These are phyloP conservation scores for Trypanosoma cruzi DNA, from an alignment of 208 protist species.

Conservation along the genomic window DNA sequence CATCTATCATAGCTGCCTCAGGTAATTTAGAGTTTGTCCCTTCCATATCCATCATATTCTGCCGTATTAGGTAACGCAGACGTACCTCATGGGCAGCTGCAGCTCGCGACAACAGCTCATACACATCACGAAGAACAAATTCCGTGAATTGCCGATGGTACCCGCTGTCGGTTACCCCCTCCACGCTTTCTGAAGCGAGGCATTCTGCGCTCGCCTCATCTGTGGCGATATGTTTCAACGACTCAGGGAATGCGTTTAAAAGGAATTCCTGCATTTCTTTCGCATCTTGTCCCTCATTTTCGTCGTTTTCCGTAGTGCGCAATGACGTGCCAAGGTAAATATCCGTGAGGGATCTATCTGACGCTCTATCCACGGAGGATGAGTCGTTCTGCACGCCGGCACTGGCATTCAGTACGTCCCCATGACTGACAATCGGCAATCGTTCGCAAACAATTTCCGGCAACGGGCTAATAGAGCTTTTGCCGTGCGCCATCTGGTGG, in stretches of 20 bases:
- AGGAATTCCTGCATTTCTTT: slow-evolving; percentile 8
- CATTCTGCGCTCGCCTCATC: slow-evolving; percentile 21
- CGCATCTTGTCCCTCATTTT: slow-evolving; percentile 14
- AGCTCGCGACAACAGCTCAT: slow-evolving; percentile 4
- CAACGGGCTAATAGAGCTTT: background rate
- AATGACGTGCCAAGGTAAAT: background rate
- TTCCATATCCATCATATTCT: background rate
- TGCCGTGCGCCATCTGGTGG: background rate
- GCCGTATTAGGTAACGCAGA: slow-evolving; percentile 14
- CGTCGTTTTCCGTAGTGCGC: background rate
- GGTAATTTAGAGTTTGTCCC: background rate
- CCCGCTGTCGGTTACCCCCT: slow-evolving; percentile 4
- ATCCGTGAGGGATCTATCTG: background rate
- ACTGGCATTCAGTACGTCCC: background rate
- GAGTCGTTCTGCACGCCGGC: background rate
- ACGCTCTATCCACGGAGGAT: background rate
- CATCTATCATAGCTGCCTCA: background rate
- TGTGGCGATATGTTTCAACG: slow-evolving; percentile 20
- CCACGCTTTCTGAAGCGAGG: slow-evolving; percentile 2
- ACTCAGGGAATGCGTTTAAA: slow-evolving; percentile 23
- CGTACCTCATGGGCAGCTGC: slow-evolving; percentile 1
- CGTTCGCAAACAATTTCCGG: background rate
- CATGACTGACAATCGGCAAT: background rate
- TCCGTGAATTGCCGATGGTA: slow-evolving; percentile 34
- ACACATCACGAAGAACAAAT: slow-evolving; percentile 20